Evolutionary conservation across 192 early-diverging fungal species (phyloP).

Genomic region (Coemansia asiatica): DNA sequence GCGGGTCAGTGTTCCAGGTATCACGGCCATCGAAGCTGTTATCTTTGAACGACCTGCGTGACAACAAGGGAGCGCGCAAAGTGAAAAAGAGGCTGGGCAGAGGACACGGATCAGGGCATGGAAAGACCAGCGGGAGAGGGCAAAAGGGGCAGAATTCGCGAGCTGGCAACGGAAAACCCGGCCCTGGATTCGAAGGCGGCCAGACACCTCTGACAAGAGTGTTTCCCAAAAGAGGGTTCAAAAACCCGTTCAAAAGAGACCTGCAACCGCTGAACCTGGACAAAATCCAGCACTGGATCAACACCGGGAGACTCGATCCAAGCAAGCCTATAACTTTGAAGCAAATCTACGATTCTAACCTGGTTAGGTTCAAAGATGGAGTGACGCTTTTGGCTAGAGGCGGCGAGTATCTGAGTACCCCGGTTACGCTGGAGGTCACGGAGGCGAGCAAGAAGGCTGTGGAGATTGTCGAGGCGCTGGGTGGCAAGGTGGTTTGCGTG

Average conservation of each 20-base stretch:
- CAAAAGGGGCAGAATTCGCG: slow-evolving; percentile 89
- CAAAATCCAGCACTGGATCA: slow-evolving; percentile 88
- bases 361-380: slow-evolving; percentile 70
- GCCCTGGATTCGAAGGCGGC: slow-evolving; percentile 89
- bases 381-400: slow-evolving; percentile 82
- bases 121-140: slow-evolving; percentile 87
- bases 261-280: slow-evolving; percentile 80
- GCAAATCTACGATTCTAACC: slow-evolving; percentile 39
- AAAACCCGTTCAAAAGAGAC: slow-evolving; percentile 60
- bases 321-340: slow-evolving; percentile 80
- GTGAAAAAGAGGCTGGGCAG: slow-evolving; percentile 71
- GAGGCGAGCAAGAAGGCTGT: slow-evolving; percentile 78
- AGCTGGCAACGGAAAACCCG: slow-evolving; percentile 70
- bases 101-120: slow-evolving; percentile 83
- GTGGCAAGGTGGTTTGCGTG: slow-evolving; percentile 77
- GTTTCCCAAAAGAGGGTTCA: slow-evolving; percentile 86
- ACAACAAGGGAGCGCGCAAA: slow-evolving; percentile 44
- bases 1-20: slow-evolving; percentile 9
- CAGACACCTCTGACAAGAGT: slow-evolving; percentile 80
- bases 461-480: slow-evolving; percentile 73
- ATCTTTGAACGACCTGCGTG: slow-evolving; percentile 38
- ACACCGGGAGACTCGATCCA: slow-evolving; percentile 78
- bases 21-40: slow-evolving; percentile 22
- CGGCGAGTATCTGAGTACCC: slow-evolving; percentile 69
- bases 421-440: slow-evolving; percentile 84